A percentile compares a stretch with the other conserved stretches of the same genome.
phyloP scores from a whole-genome alignment of 805 yeast genomes.

The Schwanniomyces polymorphus region DNA sequence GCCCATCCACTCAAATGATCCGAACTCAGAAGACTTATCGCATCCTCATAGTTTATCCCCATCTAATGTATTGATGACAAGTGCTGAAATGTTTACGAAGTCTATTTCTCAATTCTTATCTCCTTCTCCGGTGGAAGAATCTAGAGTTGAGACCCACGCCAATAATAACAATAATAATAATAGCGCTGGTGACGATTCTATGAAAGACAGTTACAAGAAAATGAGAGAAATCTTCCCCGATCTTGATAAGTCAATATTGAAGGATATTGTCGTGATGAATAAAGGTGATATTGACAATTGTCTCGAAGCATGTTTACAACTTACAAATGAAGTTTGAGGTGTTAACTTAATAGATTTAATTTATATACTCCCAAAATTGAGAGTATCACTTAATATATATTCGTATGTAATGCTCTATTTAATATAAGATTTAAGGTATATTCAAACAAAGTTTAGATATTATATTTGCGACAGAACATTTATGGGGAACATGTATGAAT shows the following conservation, averaged over 20 bases:
- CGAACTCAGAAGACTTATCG: background rate
- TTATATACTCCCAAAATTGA: background rate
- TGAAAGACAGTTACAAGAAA: slow-evolving; percentile 36
- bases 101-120: slow-evolving; percentile 45
- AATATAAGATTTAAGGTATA: too few species aligned
- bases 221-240: slow-evolving; percentile 73
- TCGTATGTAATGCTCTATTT: too few species aligned
- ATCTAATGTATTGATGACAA: slow-evolving; percentile 36
- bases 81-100: slow-evolving; percentile 53
- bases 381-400: too few species aligned
- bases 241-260: slow-evolving; percentile 65
- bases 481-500: too few species aligned
- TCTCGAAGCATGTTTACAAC: slow-evolving; percentile 58
- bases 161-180: slow-evolving; percentile 1
- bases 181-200: slow-evolving; percentile 2
- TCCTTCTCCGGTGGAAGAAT: slow-evolving; percentile 36
- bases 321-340: slow-evolving; percentile 16
- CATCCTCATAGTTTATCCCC: slow-evolving; percentile 26
- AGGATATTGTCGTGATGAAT: slow-evolving; percentile 68
- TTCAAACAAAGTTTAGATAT: too few species aligned
- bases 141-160: background rate
- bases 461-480: too few species aligned
- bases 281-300: slow-evolving; percentile 69
- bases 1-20: slow-evolving; percentile 13
- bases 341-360: background rate